phyloP scores from a whole-genome alignment of 2,329 filamentous ascomycete genomes.

The Beauveria sp. region DNA sequence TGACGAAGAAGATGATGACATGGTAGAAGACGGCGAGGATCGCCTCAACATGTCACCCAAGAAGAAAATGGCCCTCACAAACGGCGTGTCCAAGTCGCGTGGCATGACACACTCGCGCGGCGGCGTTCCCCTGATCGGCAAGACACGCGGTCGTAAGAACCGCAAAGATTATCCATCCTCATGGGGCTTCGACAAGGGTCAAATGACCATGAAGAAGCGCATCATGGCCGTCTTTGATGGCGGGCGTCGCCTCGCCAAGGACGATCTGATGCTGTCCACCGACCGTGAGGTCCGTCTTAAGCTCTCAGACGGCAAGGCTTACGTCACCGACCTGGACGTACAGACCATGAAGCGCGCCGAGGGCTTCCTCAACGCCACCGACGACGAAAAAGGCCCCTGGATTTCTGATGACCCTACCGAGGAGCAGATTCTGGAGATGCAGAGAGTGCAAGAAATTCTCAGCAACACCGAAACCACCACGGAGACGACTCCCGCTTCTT shows the following conservation, averaged over 20 bases:
- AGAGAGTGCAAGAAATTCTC: constrained; percentile 48
- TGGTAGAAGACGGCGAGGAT: constrained; percentile 47
- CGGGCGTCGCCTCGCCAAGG: constrained; percentile 80
- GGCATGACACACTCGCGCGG: constrained; percentile 74
- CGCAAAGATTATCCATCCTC: constrained; percentile 87
- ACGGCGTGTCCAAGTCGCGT: constrained; percentile 57
- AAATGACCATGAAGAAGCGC: constrained; percentile 98
- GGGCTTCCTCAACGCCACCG: constrained; percentile 69
- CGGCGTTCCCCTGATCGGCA: constrained; percentile 52
- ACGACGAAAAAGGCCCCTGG: constrained; percentile 84
- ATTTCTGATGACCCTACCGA: constrained; percentile 62
- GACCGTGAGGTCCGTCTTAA: constrained; percentile 89
- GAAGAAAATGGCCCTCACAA: constrained; percentile 48
- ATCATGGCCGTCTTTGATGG: constrained; percentile 92
- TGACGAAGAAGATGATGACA: constrained; percentile 42
- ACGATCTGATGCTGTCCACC: constrained; percentile 97
- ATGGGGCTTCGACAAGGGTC: constrained; percentile 86
- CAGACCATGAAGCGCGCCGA: constrained; percentile 84
- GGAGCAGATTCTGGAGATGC: constrained; percentile 54
- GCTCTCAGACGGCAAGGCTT: constrained; percentile 66
- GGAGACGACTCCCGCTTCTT: background rate
- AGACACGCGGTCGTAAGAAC: constrained; percentile 71
- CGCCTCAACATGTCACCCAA: constrained; percentile 39
- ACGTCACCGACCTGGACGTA: constrained; percentile 89
- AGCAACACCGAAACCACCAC: constrained; percentile 18